Base-by-base conservation (phyloP, 768 basidiomycete species). In the Russula compacta region DNA sequence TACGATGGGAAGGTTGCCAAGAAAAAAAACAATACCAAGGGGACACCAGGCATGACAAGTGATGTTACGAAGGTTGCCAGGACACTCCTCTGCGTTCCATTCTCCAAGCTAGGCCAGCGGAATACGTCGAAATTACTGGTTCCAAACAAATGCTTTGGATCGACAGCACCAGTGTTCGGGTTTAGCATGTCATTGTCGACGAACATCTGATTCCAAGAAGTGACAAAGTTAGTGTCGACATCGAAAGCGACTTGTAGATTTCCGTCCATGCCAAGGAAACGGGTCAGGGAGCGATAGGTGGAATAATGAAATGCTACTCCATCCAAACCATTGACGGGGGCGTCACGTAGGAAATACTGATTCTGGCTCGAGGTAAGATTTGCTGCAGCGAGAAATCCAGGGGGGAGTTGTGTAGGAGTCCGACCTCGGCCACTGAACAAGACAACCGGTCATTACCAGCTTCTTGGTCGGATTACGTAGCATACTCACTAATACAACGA, bases 181-280 rank as follows among this genome's bases (percentile, higher is more conserved):
- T 95, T 95, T 53, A 95, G 62, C 67, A 95, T 86, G 68, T 97
- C 94, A 69, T 95, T 85, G 71, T 83, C 80, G 67, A 90, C 84
- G 68, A 92, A 87, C 83, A 95, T 92, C 72, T 92, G 75, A 70
- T 94, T 92, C 93, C 93, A 97, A 0, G 91, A 86, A 0, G 84
- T 86, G 73, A 94, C 76, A 68, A 95, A 93, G 73, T 95, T 91
- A 71, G 77, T 73, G 67, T 84, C 79, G 35, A 92, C 74, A 69
- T 97, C 94, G 72, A 87, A 95, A 10, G 91, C 93, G 56, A 92
- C 94, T 63, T 87, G 81, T 38, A 97, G 78, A 71, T 97, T 95
- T 68, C 94, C 94, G 69, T 97, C 94, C 92, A 95, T 95, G 56
- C 93, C 94, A 50, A 95, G 79, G 77, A 94, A 92, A 53, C 94